phyloP scores from a whole-genome alignment of 1,139 yeast species.

The Suhomyces taliae region DNA sequence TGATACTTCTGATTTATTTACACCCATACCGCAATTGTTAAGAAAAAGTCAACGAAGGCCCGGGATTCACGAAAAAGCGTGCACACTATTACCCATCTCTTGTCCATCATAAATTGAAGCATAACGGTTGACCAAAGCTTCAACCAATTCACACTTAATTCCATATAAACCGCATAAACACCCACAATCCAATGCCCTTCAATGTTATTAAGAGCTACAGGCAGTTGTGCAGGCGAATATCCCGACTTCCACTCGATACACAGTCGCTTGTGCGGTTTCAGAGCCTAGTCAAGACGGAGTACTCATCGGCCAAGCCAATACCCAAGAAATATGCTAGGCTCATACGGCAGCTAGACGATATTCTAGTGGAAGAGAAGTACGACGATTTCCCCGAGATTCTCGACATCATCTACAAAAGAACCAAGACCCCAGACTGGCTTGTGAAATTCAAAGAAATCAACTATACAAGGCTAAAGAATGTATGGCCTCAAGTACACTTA shows the following conservation, averaged over 20 bases:
- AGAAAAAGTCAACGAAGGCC: not conserved
- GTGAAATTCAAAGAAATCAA: slow-evolving; percentile 21
- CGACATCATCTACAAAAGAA: slow-evolving; percentile 29
- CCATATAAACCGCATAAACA: too few species aligned
- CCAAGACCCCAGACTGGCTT: slow-evolving; percentile 19
- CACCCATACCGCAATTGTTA: too few species aligned
- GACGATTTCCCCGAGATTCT: slow-evolving; percentile 23
- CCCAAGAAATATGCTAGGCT: not conserved
- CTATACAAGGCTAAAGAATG: slow-evolving; percentile 22
- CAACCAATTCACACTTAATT: not conserved
- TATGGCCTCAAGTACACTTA: slow-evolving; percentile 42
- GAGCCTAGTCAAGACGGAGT: not conserved
- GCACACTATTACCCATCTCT: not conserved
- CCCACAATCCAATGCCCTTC: not conserved
- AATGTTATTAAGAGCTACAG: slow-evolving; percentile 6
- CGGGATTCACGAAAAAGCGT: not conserved
- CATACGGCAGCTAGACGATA: slow-evolving; percentile 23
- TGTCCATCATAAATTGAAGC: not conserved
- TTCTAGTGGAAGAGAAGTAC: slow-evolving; percentile 32
- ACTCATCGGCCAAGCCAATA: not conserved
- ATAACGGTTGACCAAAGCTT: not conserved
- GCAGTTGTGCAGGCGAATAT: slow-evolving; percentile 21
- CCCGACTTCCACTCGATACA: slow-evolving; percentile 29
- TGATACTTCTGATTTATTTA: too few species aligned
- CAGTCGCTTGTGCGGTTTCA: not conserved